Evolutionary conservation across 208 protist genomes (phyloP).

Genomic region (Trypanosomatidae sp.): DNA sequence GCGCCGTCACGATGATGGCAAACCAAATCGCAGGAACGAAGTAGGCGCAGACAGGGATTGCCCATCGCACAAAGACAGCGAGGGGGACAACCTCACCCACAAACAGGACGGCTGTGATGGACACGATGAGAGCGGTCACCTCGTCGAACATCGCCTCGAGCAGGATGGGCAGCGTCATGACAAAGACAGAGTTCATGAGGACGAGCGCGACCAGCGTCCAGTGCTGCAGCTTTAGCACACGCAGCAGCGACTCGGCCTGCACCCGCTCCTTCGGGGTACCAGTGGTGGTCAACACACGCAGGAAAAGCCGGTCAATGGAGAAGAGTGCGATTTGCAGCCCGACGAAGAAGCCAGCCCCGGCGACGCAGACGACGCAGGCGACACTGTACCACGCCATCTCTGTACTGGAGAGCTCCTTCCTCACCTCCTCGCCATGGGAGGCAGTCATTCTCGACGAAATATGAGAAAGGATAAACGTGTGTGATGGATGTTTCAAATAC

Average conservation of each 20-base stretch:
- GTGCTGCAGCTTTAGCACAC: slow-evolving; percentile 51
- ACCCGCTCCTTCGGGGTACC: slow-evolving; percentile 38
- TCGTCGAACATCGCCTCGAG: slow-evolving; percentile 69
- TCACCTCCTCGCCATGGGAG: slow-evolving; percentile 10
- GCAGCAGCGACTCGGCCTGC: slow-evolving; percentile 39
- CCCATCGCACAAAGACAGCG: slow-evolving; percentile 84
- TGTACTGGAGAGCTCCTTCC: slow-evolving; percentile 20
- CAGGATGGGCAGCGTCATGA: slow-evolving; percentile 84
- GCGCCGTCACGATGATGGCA: slow-evolving; percentile 61
- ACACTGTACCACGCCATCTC: slow-evolving; percentile 34
- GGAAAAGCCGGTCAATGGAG: slow-evolving; percentile 67
- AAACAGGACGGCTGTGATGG: slow-evolving; percentile 84
- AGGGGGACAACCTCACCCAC: slow-evolving; percentile 93
- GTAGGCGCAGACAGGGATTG: slow-evolving; percentile 66
- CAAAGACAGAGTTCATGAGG: slow-evolving; percentile 66
- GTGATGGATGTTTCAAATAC: no score
- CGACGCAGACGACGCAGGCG: slow-evolving; percentile 35
- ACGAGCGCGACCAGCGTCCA: slow-evolving; percentile 89
- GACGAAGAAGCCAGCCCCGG: slow-evolving; percentile 45
- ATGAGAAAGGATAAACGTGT: no score
- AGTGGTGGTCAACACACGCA: slow-evolving; percentile 56
- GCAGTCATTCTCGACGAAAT: no score
- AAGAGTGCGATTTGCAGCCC: slow-evolving; percentile 71
- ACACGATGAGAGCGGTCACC: slow-evolving; percentile 74
- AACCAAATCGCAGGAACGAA: slow-evolving; percentile 64